Evolutionary conservation across 179 eudicot species (phyloP), one percentile per base, ranked within the genome.

Genomic region (Drosera spatulata): DNA sequence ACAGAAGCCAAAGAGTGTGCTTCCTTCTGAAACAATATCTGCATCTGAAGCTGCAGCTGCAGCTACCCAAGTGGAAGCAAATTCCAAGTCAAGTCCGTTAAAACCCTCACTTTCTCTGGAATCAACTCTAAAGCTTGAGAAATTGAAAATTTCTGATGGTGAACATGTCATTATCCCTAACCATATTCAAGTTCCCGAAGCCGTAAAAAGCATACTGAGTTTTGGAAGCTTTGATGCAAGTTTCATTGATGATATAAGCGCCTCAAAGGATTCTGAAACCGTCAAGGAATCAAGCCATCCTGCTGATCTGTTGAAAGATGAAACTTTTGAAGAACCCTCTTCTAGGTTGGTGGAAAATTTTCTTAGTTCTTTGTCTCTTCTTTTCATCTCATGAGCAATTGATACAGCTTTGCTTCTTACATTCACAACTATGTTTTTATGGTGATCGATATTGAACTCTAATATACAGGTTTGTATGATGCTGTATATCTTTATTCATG

Each of bases 191-290:
- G 90, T 90, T 6, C 95, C 97, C 61, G 90, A 87, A 65, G 79
- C 80, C 67, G 93, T 81, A 58, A 84, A 83, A 63, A 67, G 80
- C 47, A 78, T 83, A 56, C 79, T 87, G 62, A 79, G 79, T 66
- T 90, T 90, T 75, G 97, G 95, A 67, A 88, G 96, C 76, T 88
- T 88, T 72, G 94, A 83, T 73, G 72, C 81, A 15, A 64, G 75
- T 69, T 77, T 85, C 75, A 71, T 73, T 52, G 53, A 10, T 50
- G 53, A n/a, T 50, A 22, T 52, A 33, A 52, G 14, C 2, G 13
- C 6, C 37, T 5, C 14, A n/a, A 52, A 52, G 33, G 37, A 52
- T 33, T 52, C 6, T 2, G 33, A 22, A 22, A 22, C 33, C 1
- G 33, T 22, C 33, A 22, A 22, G 33, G 33, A 22, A 22, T 22